Evolutionary conservation across 192 early-diverging fungal genomes (phyloP).

Genomic region (Podila verticillata): DNA sequence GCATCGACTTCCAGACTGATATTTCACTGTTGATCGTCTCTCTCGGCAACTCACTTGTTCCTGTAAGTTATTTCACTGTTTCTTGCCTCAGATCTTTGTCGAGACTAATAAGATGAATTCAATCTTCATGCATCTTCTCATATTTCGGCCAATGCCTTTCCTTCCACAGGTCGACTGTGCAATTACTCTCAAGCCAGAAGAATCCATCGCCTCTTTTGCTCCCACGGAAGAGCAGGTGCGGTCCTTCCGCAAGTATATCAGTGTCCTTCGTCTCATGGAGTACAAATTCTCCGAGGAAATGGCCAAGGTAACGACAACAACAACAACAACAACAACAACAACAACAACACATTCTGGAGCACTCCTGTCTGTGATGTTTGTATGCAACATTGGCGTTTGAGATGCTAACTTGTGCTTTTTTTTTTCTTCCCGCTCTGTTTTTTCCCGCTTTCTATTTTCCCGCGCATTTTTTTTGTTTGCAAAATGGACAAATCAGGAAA

Average conservation of each 20-base stretch:
- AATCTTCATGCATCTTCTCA: background rate
- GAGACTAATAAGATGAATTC: background rate
- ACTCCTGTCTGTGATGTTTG: too few relatives aligned
- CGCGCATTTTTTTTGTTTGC: conserved; percentile 27
- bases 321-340: background rate
- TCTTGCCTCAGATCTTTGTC: background rate
- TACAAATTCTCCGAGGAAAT: conserved; percentile 70
- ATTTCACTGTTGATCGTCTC: conserved; percentile 72
- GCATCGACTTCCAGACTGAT: conserved; percentile 75
- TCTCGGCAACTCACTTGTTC: conserved; percentile 73
- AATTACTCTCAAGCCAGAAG: conserved; percentile 56
- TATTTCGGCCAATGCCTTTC: conserved; percentile 2
- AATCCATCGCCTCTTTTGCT: conserved; percentile 11
- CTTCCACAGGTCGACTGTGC: conserved; percentile 58
- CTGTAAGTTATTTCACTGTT: conserved; percentile 48
- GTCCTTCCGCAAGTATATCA: conserved; percentile 68
- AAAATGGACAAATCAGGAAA: conserved; percentile 31
- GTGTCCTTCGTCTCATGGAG: conserved; percentile 56
- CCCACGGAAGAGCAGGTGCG: conserved; percentile 58
- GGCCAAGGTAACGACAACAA: conserved; percentile 57
- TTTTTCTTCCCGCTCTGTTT: background rate
- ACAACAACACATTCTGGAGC: too few relatives aligned
- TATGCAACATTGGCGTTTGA: too few relatives aligned
- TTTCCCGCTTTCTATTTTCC: conserved; percentile 17
- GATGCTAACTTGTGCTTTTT: background rate